Evolutionary conservation across 805 yeast genomes (phyloP).

Genomic region (Blastobotrys mokoenaii): DNA sequence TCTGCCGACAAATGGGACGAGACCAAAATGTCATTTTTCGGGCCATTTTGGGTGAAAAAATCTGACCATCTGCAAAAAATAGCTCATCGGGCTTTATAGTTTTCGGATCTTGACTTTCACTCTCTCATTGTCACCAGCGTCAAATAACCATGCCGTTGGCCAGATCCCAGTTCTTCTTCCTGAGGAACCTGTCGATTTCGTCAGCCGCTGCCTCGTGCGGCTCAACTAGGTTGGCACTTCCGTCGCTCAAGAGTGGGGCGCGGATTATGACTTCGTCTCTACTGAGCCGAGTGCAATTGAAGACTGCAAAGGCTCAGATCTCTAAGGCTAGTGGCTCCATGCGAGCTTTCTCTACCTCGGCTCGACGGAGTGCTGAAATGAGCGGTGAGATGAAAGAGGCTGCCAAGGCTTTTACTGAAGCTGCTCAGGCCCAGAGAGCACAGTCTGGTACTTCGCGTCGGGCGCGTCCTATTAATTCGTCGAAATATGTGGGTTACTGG

Average conservation of each 20-base stretch:
- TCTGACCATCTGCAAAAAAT: neutral
- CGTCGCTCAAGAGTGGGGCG: neutral
- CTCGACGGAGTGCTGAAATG: neutral
- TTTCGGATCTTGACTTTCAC: no score
- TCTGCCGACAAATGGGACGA: no score
- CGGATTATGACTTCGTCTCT: no score
- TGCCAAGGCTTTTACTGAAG: conserved; percentile 3
- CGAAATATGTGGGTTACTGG: conserved; percentile 74
- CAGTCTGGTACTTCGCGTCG: conserved; percentile 23
- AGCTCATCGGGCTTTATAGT: neutral
- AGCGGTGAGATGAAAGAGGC: conserved; percentile 4
- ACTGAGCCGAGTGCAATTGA: neutral
- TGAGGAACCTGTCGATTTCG: conserved; percentile 34
- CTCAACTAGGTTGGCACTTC: conserved; percentile 4
- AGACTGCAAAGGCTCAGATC: neutral
- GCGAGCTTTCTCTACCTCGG: neutral
- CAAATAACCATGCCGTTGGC: conserved; percentile 31
- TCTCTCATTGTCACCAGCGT: no score
- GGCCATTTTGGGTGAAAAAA: no score
- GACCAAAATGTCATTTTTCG: no score
- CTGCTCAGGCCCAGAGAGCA: neutral
- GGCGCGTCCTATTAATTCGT: conserved; percentile 32
- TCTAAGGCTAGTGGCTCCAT: neutral
- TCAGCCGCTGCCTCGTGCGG: conserved; percentile 18
- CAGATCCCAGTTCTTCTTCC: conserved; percentile 50